Conservation (phyloP, 805 yeast genomes). For the Candida nemodendra region DNA sequence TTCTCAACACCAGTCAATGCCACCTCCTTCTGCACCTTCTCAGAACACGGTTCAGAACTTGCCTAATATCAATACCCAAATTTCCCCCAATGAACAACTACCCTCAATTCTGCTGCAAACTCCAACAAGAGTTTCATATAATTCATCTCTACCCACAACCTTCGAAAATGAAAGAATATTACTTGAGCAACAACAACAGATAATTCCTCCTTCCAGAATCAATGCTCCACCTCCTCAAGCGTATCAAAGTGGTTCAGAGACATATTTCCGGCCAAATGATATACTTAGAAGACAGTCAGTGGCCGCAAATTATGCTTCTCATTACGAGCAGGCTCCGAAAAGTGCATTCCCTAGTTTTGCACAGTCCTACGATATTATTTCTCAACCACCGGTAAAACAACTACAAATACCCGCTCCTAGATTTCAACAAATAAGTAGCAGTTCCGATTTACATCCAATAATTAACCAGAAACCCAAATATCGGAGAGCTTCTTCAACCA, state of each 20-base stretch:
- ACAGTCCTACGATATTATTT: constrained; percentile 4
- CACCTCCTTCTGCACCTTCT: constrained; percentile 1
- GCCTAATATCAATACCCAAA: constrained; percentile 15
- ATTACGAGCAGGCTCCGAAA: constrained; percentile 14
- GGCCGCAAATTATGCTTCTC: constrained; percentile 24
- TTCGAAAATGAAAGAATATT: constrained; percentile 21
- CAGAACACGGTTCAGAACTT: constrained; percentile 8
- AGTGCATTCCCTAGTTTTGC: constrained; percentile 16
- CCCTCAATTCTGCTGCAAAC: constrained; percentile 16
- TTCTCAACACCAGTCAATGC: constrained; percentile 2
- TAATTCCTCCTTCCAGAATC: constrained; percentile 34
- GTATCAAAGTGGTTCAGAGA: constrained; percentile 9
- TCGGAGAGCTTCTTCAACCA: constrained; percentile 64
- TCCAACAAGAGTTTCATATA: constrained; percentile 17
- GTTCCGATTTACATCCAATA: constrained; percentile 59
- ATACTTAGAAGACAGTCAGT: constrained; percentile 31
- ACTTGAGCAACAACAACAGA: constrained; percentile 18
- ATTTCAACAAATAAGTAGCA: constrained; percentile 40
- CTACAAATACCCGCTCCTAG: constrained; percentile 42
- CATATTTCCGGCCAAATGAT: constrained; percentile 15
- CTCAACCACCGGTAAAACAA: constrained; percentile 2
- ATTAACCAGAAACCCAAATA: constrained; percentile 64
- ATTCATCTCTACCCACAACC: constrained; percentile 27
- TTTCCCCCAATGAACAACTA: constrained; percentile 10
- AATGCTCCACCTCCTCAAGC: constrained; percentile 29